A percentile compares a stretch with the other conserved stretches of the same genome.
These are phyloP conservation scores for Tulasnella sp. DNA, from an alignment of 768 basidiomycete genomes.

Conservation along the genomic window DNA sequence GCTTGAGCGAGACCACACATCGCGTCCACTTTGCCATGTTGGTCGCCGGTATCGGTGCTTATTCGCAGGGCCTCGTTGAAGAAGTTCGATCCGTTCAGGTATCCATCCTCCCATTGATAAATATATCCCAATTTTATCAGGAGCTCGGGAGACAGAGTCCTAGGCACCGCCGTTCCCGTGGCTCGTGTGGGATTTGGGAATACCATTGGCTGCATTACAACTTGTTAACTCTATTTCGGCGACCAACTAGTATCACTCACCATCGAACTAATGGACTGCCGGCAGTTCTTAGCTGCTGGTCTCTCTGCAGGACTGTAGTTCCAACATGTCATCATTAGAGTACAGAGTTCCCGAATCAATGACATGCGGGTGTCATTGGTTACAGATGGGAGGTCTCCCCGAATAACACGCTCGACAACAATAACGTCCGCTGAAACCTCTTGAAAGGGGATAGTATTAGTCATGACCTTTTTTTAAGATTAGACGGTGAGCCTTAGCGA, in stretches of 20 bases:
- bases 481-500: neutral
- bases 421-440: neutral
- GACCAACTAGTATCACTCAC: neutral
- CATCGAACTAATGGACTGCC: neutral
- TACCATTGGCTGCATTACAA: neutral
- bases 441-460: neutral
- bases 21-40: neutral
- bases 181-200: neutral
- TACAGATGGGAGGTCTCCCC: neutral
- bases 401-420: neutral
- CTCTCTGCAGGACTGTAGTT: neutral
- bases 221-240: neutral
- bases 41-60: neutral
- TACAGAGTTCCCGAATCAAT: neutral
- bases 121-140: neutral
- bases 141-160: neutral
- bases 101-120: neutral
- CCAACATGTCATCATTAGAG: neutral
- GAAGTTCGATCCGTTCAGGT: neutral
- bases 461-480: neutral
- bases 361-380: neutral
- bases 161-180: neutral
- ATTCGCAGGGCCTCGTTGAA: neutral
- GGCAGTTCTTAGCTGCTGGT: neutral
- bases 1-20: neutral